These are phyloP conservation scores for Odontarrhena argentea DNA, from an alignment of 345 rosid species.

Conservation along the genomic window DNA sequence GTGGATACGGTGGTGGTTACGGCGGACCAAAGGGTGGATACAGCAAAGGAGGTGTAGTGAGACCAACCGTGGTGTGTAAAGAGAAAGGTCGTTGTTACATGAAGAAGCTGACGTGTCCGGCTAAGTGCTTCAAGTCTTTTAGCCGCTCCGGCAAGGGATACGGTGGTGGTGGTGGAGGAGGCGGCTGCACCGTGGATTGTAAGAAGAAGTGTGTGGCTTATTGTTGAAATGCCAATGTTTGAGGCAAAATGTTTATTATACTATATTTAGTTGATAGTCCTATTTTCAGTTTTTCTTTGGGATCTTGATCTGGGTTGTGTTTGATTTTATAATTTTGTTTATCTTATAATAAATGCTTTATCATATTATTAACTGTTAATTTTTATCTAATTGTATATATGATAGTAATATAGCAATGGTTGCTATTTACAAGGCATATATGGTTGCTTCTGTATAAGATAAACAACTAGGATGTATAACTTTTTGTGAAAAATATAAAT, in stretches of 20 bases:
- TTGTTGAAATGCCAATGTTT: conserved; percentile 45
- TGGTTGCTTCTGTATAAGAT: no score
- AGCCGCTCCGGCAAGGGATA: conserved; percentile 80
- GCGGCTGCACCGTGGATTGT: conserved; percentile 89
- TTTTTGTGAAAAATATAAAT: no score
- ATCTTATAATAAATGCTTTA: not conserved
- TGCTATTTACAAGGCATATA: no score
- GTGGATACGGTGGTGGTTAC: conserved; percentile 60
- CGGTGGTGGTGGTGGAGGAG: conserved; percentile 89
- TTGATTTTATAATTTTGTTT: not conserved
- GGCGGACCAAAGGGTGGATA: conserved; percentile 63
- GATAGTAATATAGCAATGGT: no score
- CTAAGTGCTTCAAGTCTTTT: conserved; percentile 77
- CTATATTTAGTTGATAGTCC: not conserved
- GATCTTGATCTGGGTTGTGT: not conserved
- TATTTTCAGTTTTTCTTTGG: not conserved
- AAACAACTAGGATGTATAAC: no score
- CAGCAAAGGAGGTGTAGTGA: conserved; percentile 54
- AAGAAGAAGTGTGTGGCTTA: conserved; percentile 85
- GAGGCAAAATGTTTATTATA: not conserved
- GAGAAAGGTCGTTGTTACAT: conserved; percentile 75
- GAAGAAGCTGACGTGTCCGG: conserved; percentile 86
- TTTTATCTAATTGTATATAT: no score
- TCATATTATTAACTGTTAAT: not conserved
- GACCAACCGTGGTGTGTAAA: conserved; percentile 68